Percentiles rank a stretch among this genome's conserved stretches.
Conservation (phyloP, 352 stramenopile species). For the Globisporangium emineosum region DNA sequence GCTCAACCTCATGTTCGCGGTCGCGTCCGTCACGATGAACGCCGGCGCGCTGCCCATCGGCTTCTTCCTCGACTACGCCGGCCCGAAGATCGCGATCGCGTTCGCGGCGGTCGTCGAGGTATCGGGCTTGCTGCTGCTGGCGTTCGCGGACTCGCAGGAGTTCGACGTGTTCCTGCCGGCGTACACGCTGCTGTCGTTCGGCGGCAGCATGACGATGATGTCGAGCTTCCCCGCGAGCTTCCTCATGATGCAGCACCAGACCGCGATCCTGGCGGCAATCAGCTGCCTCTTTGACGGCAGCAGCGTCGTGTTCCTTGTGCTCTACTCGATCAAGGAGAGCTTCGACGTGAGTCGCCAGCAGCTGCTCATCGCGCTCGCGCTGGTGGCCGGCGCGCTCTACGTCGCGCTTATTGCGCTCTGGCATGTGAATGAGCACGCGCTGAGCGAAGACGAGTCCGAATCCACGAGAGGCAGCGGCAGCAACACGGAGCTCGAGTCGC, state of each 20-base stretch:
- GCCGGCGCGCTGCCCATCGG: conserved; percentile 72
- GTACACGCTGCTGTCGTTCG: conserved; percentile 67
- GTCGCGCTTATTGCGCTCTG: conserved; percentile 63
- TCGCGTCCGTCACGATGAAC: conserved; percentile 80
- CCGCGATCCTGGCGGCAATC: conserved; percentile 71
- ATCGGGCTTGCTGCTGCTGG: conserved; percentile 62
- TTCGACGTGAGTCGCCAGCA: conserved; percentile 41
- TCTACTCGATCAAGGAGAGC: conserved; percentile 50
- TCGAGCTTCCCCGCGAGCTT: conserved; percentile 72
- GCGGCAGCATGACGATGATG: conserved; percentile 83
- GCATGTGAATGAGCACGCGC: conserved; percentile 65
- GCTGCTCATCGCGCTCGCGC: conserved; percentile 52
- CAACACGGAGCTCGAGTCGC: conserved; percentile 16
- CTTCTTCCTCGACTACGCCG: conserved; percentile 70
- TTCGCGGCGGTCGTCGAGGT: conserved; percentile 65
- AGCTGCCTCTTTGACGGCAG: conserved; percentile 76
- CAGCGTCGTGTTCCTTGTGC: conserved; percentile 70
- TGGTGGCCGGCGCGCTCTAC: conserved; percentile 49
- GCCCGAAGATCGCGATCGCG: conserved; percentile 52
- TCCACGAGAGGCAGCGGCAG: conserved; percentile 9
- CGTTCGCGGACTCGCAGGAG: conserved; percentile 63
- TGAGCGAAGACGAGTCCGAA: conserved; percentile 25
- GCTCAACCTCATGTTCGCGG: conserved; percentile 87
- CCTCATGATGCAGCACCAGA: conserved; percentile 69
- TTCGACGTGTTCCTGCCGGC: conserved; percentile 76